Evolutionary conservation across 148 eudicot species (phyloP), one percentile per base, ranked within the genome.

Genomic region (Heliosperma pusillum): DNA sequence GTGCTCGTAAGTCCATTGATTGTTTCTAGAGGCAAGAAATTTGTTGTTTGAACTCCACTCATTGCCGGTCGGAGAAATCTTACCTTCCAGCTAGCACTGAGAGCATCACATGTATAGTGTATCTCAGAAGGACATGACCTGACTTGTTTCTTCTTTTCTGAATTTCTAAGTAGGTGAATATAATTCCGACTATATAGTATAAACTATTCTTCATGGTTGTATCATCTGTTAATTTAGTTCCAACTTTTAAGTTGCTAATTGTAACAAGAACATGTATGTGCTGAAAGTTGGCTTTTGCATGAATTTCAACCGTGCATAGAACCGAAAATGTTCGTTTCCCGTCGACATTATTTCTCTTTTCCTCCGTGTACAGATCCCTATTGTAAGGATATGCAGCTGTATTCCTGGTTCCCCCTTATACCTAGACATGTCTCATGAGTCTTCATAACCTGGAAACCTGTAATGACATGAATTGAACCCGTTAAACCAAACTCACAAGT

Each of bases 1-100:
- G 84, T 82, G 84, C 84, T 63, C 84, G 84, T 70, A 82, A 71
- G 64, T 82, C 84, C 61, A 82, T 73, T n/a, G 84, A 82, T 26
- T 82, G 78, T 74, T 82, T 74, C 8, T 82, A n/a, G 76, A 82
- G 22, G 24, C 71, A 59, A 65, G 15, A 24, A 57, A 15, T 2
- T 21, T 27, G 9, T 2, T 47, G 69, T 45, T 36, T 36, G 56
- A 64, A 45, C 58, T 56, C 15, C 9, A 20, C 29, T 47, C 26
- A 50, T 52, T 44, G 67, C 3, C 44, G 44, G 20, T 71, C 44
- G 72, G 71, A 44, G 79, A 76, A 57, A 40, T 50, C 53, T 55
- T 57, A 57, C 36, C 72, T 44, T 58, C 62, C 71, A 71, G 66
- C 62, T 66, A 71, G 66, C 68, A 42, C 22, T 64, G 66, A 29